Base-by-base conservation (phyloP, 2,329 filamentous ascomycete species). In the Acephala macrosclerotiorum region DNA sequence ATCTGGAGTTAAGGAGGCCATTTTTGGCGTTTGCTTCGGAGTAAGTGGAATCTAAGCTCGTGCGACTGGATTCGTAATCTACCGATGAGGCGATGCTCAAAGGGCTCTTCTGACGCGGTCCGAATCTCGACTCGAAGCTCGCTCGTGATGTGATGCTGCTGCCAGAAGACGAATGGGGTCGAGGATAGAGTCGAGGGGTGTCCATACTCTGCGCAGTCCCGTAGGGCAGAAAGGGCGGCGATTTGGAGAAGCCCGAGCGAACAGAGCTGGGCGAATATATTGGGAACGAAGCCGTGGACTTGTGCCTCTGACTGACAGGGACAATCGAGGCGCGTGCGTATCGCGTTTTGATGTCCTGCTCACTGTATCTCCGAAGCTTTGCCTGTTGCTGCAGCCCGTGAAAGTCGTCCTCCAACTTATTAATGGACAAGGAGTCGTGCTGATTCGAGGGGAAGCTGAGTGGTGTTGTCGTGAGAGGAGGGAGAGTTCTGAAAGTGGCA, bases 91-190 rank as follows among this genome's bases (percentile, higher is more conserved):
- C 71, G 51, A 67, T 72, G 42, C 74, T 75, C 56, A 76, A 63
- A 29, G 73, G 73, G 57, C 73, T 75, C 61, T 70, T 71, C 16
- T 66, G 56, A 62, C 70, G 68, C n/a, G 72, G 73, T 49, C 72
- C 70, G 45, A 49, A 49, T 49, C 45, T 20, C 9, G 45, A 49
- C 45, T 53, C 49, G 60, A 70, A 74, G 56, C 70, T 73, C 2
- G 67, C 70, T 60, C 68, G 63, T 22, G 66, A 65, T 26, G 56
- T 61, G 36, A 66, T 56, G 25, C 45, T 68, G 29, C 68, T 70
- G n/a, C 60, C 45, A 42, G 67, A 38, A 45, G 72, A 74, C 11
- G 55, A 38, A 12, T 35, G 8, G n/a, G 68, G 61, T 22, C 69
- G 67, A 11, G 64, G 18, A 36, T 66, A 56, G 33, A 63, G 35